These are phyloP conservation scores for Arachis hypogaea DNA, from an alignment of 306 rosid species.

Conservation along the genomic window DNA sequence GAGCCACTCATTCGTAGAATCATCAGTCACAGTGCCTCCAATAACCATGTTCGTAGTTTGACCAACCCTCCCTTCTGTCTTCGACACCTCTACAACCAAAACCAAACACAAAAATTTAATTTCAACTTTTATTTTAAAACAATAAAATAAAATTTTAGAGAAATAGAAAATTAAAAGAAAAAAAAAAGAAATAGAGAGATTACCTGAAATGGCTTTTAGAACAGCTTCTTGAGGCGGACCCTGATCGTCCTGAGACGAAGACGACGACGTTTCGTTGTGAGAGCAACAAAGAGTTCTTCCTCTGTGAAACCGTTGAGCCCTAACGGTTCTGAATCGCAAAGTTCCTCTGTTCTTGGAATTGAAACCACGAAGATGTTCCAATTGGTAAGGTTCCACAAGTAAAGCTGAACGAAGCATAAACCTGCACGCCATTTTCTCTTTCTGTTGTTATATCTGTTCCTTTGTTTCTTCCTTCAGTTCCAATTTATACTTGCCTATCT, in stretches of 20 bases:
- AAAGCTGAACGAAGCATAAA: conserved; percentile 61
- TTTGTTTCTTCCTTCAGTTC: neutral
- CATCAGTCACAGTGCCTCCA: conserved; percentile 95
- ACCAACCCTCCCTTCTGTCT: conserved; percentile 95
- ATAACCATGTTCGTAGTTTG: conserved; percentile 95
- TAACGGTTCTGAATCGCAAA: conserved; percentile 39
- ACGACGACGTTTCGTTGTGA: conserved; percentile 49
- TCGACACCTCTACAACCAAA: conserved; percentile 78
- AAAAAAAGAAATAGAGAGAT: neutral
- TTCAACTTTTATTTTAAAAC: neutral
- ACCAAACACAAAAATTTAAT: neutral
- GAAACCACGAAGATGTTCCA: conserved; percentile 46
- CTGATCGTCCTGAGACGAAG: conserved; percentile 75
- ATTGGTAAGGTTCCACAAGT: conserved; percentile 60
- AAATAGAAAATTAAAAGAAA: neutral
- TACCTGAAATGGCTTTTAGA: conserved; percentile 95
- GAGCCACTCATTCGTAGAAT: conserved; percentile 89
- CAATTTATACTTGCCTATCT: neutral
- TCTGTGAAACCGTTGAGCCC: conserved; percentile 50
- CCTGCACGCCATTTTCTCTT: conserved; percentile 76
- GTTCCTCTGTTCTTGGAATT: conserved; percentile 32
- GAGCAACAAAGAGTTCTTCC: conserved; percentile 56
- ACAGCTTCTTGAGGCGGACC: conserved; percentile 95
- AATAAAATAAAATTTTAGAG: neutral
- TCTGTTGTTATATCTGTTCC: neutral